Conservation (phyloP, 768 basidiomycete genomes). For the Punctularia strigosozonata region DNA sequence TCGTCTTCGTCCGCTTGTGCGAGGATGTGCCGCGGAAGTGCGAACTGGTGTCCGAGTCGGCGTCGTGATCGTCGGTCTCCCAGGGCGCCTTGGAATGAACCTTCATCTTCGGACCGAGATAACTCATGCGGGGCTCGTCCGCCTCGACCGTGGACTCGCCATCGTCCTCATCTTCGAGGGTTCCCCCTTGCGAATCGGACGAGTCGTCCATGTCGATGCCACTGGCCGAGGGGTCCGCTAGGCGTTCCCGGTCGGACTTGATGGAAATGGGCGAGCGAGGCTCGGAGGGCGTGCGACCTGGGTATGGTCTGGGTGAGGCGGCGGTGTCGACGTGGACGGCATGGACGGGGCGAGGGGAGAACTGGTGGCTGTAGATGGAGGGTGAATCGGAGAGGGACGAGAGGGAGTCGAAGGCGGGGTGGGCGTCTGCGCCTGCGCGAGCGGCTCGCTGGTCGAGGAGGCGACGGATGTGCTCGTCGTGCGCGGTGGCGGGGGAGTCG, state of each 20-base stretch:
- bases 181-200: slow-evolving; percentile 5
- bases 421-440: slow-evolving; percentile 38
- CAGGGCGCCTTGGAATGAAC: slow-evolving; percentile 76
- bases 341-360: slow-evolving; percentile 36
- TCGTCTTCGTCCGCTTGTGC: slow-evolving; percentile 18
- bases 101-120: slow-evolving; percentile 75
- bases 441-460: slow-evolving; percentile 44
- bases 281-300: slow-evolving; percentile 10
- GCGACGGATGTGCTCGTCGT: slow-evolving; percentile 35
- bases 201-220: slow-evolving; percentile 43
- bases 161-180: slow-evolving; percentile 7
- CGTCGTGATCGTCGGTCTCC: slow-evolving; percentile 46
- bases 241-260: slow-evolving; percentile 25
- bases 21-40: too few relatives aligned
- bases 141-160: slow-evolving; percentile 22
- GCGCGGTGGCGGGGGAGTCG: slow-evolving; percentile 23
- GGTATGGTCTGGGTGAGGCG: slow-evolving; percentile 17
- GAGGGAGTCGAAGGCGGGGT: slow-evolving; percentile 39
- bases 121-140: slow-evolving; percentile 45
- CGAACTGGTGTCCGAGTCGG: too few relatives aligned
- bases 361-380: slow-evolving; percentile 56
- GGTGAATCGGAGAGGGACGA: slow-evolving; percentile 56
- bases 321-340: slow-evolving; percentile 17
- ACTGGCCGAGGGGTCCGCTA: slow-evolving; percentile 36
- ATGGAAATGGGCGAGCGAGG: slow-evolving; percentile 15